Base-by-base conservation (phyloP, 1,284 basidiomycete genomes). In the Marasmius oreades region DNA sequence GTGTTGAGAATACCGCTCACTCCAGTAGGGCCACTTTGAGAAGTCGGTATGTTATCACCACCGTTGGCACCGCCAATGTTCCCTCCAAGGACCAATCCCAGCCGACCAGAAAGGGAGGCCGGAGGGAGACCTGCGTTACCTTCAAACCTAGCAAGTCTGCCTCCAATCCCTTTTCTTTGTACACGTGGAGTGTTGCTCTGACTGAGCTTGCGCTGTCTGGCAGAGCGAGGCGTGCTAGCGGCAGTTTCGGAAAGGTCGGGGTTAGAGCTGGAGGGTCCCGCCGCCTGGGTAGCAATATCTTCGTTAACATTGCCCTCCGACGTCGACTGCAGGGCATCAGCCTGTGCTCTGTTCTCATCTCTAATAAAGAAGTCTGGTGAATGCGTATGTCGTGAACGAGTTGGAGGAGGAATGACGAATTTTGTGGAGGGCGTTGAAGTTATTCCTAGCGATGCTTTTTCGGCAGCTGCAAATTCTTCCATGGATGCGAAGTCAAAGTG, bases 131-230 rank as follows among this genome's bases (percentile, higher is more conserved):
- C 78, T 1, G 75, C 69, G 57, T 73, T 74, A 28, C 84, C 84
- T 69, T 98, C 96, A 67, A 99, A 98, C 1, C 97, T 73, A 0
- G 94, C 95, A 65, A 98, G 83, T 73, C 98, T 98, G 28, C 87
- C 88, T 53, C 90, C 88, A 43, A 88, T 85, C 54, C 88, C 90
- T 62, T 77, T 83, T 55, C 80, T 75, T 56, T 79, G 77, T 16
- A 42, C 39, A 42, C 78, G 70, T 18, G 87, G 82, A 7, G 60
- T 48, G 58, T 85, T 86, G 61, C 86, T 90, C 66, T 93, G 88
- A 61, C 90, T 92, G 52, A 95, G 77, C 66, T 93, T 95, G 54
- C 93, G 86, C 57, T 92, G 87, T 28, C 91, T 82, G 12, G 82
- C 28, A 24, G 46, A 18, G 16, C 22, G 36, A 34, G 33, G 20